Evolutionary conservation across 192 early-diverging fungal species (phyloP).

Genomic region (Phycomyces blakesleeanus): DNA sequence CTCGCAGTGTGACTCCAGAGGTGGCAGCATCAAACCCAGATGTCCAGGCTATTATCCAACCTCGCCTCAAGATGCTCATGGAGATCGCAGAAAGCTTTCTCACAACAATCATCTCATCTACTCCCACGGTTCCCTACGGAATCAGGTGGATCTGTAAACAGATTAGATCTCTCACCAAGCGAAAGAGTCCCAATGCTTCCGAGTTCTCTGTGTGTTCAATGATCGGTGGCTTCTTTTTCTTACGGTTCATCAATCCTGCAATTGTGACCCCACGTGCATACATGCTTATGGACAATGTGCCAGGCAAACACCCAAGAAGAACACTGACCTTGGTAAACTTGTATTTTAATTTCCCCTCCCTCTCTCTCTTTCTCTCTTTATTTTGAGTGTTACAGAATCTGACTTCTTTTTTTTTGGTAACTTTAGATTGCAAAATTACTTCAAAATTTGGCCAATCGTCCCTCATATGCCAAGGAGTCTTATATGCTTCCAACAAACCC

Average conservation of each 20-base stretch:
- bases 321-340: slow-evolving; percentile 76
- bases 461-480: slow-evolving; percentile 84
- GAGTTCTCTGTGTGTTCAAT: slow-evolving; percentile 88
- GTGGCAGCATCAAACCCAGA: slow-evolving; percentile 75
- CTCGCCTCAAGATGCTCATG: slow-evolving; percentile 76
- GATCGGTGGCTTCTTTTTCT: slow-evolving; percentile 96
- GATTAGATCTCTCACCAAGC: slow-evolving; percentile 87
- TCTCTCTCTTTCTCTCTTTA: not conserved
- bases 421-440: slow-evolving; percentile 83
- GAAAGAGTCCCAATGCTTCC: slow-evolving; percentile 87
- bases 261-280: slow-evolving; percentile 95
- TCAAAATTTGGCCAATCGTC: slow-evolving; percentile 94
- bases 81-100: slow-evolving; percentile 86
- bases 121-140: slow-evolving; percentile 88
- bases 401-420: slow-evolving; percentile 4
- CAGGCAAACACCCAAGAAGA: slow-evolving; percentile 74
- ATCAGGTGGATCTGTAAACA: slow-evolving; percentile 99
- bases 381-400: not conserved
- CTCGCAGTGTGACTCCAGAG: slow-evolving; percentile 76
- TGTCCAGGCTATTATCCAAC: slow-evolving; percentile 81
- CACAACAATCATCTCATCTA: slow-evolving; percentile 76
- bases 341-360: not conserved
- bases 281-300: slow-evolving; percentile 83
- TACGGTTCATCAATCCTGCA: slow-evolving; percentile 97
- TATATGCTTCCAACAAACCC: slow-evolving; percentile 89